Evolutionary conservation across 1,284 basidiomycete genomes (phyloP).

Genomic region (Cutaneotrichosporon sp.): DNA sequence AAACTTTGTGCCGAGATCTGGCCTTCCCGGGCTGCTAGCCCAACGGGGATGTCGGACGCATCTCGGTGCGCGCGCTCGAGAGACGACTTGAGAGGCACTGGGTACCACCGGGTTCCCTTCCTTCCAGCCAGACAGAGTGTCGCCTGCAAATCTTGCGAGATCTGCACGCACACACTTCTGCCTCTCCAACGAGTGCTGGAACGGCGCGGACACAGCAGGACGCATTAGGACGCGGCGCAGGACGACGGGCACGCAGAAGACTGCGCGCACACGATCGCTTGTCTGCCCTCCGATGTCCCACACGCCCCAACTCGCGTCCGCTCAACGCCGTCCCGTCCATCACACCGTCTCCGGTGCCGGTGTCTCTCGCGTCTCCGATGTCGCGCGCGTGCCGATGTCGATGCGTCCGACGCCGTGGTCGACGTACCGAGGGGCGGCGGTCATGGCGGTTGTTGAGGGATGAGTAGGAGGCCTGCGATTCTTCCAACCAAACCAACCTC

Average conservation of each 20-base stretch:
- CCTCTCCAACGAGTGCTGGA: neutral
- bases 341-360: neutral
- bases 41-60: neutral
- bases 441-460: constrained; percentile 5
- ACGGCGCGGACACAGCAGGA: neutral
- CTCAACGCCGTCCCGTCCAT: neutral
- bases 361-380: neutral
- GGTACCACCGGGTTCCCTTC: neutral
- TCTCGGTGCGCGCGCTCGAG: neutral
- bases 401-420: neutral
- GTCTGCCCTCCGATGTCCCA: neutral
- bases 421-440: constrained; percentile 9
- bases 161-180: neutral
- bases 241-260: neutral
- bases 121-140: neutral
- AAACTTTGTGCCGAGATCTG: neutral
- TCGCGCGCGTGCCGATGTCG: neutral
- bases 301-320: neutral
- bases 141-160: neutral
- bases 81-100: neutral
- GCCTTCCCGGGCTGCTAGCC: neutral
- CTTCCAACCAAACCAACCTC: no score
- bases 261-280: neutral
- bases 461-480: neutral
- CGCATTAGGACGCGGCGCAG: neutral